Evolutionary conservation across 1,284 basidiomycete species (phyloP), one percentile per base, ranked within the genome.

Genomic region (Apiotrichum laibachii): DNA sequence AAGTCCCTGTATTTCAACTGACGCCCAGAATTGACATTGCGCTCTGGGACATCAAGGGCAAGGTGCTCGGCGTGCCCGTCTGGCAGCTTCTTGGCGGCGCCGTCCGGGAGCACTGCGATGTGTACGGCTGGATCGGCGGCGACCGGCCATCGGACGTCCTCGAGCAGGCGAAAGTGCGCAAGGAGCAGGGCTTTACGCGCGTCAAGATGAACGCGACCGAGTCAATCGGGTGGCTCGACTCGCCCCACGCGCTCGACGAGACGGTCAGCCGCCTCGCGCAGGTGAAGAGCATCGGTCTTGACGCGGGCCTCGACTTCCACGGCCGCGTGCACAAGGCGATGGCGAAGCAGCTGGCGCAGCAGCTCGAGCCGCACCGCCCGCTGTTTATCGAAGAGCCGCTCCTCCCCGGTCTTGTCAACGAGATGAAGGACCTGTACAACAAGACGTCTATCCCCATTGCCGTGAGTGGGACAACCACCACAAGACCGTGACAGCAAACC

Each of bases 371-470:
- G 9, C 80, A 85, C 55, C 80, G 82, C 35, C 86, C 87, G 0
- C 73, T 90, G 19, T 90, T 89, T 73, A 88, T 89, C 66, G 87
- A 90, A 80, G 88, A 89, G 67, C 86, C 87, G 0, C 84, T 89
- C 43, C 84, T 88, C 2, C 79, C 80, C 5, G 79, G 78, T 9
- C 75, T 79, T 53, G 73, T 78, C 50, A 73, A 76, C 53, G 80
- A 81, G 70, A 67, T 80, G 57, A 77, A 79, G 64, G 77, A 79
- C 58, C 68, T 81, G 50, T 80, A 81, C 65, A 75, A 73, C 56
- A 75, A 80, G 66, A 80, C 78, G 9, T 76, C 73, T n/a, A 81
- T 81, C 51, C 80, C 80, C 19, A 80, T 81, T 45, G 80, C 79
- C 46, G 76, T 77, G 45, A 61, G 72, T 65, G 13, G 16, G 15